These are phyloP conservation scores for Posidonia oceanica DNA, from an alignment of 116 monocot species.

Conservation along the genomic window DNA sequence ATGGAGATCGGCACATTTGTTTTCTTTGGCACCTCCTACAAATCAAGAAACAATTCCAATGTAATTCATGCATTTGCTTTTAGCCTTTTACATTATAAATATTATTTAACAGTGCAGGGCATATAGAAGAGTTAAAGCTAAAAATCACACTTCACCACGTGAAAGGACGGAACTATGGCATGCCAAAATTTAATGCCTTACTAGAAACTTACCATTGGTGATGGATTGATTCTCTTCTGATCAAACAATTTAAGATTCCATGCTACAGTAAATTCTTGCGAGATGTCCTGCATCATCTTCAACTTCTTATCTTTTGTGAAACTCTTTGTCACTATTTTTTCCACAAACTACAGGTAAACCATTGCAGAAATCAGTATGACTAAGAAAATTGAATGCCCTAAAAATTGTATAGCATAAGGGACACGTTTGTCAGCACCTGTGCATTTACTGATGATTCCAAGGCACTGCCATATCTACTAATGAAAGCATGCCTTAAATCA, in stretches of 20 bases:
- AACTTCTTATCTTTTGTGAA: conserved; percentile 17
- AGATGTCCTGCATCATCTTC: conserved; percentile 19
- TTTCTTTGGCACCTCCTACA: background rate
- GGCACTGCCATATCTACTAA: conserved; percentile 20
- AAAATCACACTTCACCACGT: background rate
- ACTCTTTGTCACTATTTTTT: conserved; percentile 10
- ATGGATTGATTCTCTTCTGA: conserved; percentile 4
- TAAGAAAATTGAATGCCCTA: background rate
- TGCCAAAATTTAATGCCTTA: background rate
- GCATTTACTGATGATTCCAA: conserved; percentile 23
- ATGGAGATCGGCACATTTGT: background rate
- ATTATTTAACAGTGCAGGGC: background rate
- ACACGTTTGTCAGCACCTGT: conserved; percentile 16
- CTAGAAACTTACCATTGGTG: conserved; percentile 4
- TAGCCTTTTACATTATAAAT: background rate
- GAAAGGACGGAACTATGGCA: background rate
- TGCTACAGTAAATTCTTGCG: conserved; percentile 10
- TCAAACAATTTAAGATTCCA: conserved; percentile 16
- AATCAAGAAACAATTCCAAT: conserved; percentile 1
- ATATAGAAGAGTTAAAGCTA: background rate
- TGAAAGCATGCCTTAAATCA: conserved; percentile 26
- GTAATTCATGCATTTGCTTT: background rate
- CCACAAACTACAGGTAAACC: conserved; percentile 30
- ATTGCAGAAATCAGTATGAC: background rate
- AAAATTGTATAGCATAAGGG: background rate